phyloP scores from a whole-genome alignment of 371 early-diverging fungal species.

The Mucor indicus region DNA sequence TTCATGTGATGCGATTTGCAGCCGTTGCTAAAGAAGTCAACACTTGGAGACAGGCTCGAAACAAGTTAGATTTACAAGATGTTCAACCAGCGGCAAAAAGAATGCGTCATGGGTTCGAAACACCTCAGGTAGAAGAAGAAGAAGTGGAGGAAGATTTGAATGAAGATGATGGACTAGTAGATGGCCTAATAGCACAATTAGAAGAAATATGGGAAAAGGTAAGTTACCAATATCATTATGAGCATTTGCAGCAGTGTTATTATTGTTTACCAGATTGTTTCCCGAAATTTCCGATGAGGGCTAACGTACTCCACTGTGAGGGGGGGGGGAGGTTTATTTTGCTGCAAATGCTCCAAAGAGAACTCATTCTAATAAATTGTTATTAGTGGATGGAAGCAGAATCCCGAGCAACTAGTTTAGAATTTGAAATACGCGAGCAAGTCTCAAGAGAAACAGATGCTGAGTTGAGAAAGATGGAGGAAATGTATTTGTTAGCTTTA shows the following conservation, averaged over 20 bases:
- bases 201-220: constrained; percentile 54
- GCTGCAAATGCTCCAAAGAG: no score
- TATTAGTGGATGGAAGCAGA: constrained; percentile 57
- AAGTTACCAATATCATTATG: no score
- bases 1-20: constrained; percentile 66
- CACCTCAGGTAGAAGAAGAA: background rate
- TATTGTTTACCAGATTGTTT: no score
- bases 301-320: no score
- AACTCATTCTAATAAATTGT: no score
- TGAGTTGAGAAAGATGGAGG: constrained; percentile 39
- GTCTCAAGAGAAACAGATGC: constrained; percentile 43
- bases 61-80: constrained; percentile 30
- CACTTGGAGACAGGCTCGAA: constrained; percentile 40
- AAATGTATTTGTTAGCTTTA: constrained; percentile 32
- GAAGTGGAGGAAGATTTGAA: constrained; percentile 25
- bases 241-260: no score
- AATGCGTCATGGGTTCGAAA: background rate
- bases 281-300: no score
- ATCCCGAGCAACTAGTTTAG: constrained; percentile 46
- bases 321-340: no score
- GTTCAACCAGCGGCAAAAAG: constrained; percentile 4
- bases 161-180: constrained; percentile 21
- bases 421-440: constrained; percentile 52
- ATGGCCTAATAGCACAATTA: constrained; percentile 33
- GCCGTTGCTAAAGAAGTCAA: constrained; percentile 62